Evolutionary conservation across 352 stramenopile species (phyloP), one percentile per base, ranked within the genome.

Genomic region (Phytophthora citricola): DNA sequence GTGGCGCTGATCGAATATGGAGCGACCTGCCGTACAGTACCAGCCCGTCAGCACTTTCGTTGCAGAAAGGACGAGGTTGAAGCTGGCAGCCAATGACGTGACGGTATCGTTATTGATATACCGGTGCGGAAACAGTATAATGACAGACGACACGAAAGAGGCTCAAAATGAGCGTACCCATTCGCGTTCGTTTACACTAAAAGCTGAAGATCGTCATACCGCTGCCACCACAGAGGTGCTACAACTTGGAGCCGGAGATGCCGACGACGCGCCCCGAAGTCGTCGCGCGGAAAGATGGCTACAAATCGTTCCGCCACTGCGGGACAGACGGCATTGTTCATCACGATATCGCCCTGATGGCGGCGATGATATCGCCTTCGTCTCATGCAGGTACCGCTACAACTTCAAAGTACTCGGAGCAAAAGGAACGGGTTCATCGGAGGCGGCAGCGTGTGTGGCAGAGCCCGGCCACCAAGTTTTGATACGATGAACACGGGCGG

Each of bases 11-110:
- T 11, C 5, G 8, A 34, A 12, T 34, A 34, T 34, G 31, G 31
- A 34, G 31, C 31, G 7, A 34, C 2, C 3, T 34, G 8, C 31
- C n/a, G 15, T 43, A 43, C 38, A 20, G 38, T 9, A 43, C n/a
- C 17, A 8, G 20, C 43, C 22, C 34, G 39, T 26, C 52, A 59
- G 39, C 52, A 22, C 22, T 24, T 10, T 53, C 38, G 31, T 22
- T 11, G 27, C 27, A 59, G 58, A 66, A 52, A 54, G 48, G 22
- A 26, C 49, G 26, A 68, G 56, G 51, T 68, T 68, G 59, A 68
- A 68, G 59, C 11, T 62, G 59, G n/a, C n/a, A 55, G 41, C 59
- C 59, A 67, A 67, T 67, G 50, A 61, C n/a, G 34, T 62, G 59
- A 51, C 50, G 51, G 59, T 56, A 61, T 10, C 12, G 7, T 1